Percentiles rank a stretch among this genome's conserved stretches.
These are phyloP conservation scores for Mycena vitilis DNA, from an alignment of 768 basidiomycete genomes.

Conservation along the genomic window DNA sequence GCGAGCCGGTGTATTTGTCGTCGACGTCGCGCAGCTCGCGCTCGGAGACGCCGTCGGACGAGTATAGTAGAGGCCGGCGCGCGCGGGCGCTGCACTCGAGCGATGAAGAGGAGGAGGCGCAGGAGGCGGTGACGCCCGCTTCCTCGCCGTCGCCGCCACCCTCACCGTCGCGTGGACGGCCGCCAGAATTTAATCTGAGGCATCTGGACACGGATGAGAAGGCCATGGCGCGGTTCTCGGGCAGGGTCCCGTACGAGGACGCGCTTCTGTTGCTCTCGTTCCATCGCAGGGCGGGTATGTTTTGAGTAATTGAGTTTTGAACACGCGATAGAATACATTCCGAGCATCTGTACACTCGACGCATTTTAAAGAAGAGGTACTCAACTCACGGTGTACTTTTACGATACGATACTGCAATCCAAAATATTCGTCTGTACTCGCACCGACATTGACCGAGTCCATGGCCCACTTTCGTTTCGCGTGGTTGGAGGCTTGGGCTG, in stretches of 20 bases:
- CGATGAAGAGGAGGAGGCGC: conserved; percentile 36
- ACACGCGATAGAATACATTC: too few species aligned
- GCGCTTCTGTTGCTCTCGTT: conserved; percentile 81
- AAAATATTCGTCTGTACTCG: too few species aligned
- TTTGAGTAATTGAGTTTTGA: neutral
- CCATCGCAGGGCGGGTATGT: conserved; percentile 58
- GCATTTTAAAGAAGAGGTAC: neutral
- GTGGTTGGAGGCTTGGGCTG: too few species aligned
- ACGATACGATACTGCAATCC: too few species aligned
- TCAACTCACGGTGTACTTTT: conserved; percentile 10
- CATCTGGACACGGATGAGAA: conserved; percentile 59
- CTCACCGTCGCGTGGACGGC: conserved; percentile 44
- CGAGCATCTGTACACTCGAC: too few species aligned
- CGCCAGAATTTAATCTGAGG: conserved; percentile 48
- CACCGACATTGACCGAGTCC: too few species aligned
- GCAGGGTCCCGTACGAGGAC: conserved; percentile 78
- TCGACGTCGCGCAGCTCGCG: conserved; percentile 28
- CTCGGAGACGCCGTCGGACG: conserved; percentile 26
- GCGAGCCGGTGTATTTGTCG: conserved; percentile 31
- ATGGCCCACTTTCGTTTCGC: too few species aligned
- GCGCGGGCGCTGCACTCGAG: conserved; percentile 25
- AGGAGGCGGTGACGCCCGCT: conserved; percentile 34
- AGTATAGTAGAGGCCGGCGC: conserved; percentile 1
- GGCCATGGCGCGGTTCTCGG: conserved; percentile 47
- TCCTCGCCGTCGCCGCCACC: conserved; percentile 17